Conservation (phyloP, 1,284 basidiomycete species). For the Microbotryum scabiosae region DNA sequence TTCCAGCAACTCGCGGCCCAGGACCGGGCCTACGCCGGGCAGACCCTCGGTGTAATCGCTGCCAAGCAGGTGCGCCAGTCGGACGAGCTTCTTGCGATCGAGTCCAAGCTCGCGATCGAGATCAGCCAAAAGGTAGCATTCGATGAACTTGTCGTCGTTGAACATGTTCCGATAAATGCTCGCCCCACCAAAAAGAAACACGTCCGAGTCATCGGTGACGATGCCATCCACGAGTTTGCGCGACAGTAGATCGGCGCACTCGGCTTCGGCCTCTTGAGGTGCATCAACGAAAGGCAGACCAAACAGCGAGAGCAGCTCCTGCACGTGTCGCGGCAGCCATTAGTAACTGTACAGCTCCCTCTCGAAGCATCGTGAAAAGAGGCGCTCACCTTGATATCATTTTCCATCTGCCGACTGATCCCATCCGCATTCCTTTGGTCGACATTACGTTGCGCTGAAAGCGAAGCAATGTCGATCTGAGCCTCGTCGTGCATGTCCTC, state of each 20-base stretch:
- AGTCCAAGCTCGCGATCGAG: conserved; percentile 81
- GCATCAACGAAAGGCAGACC: conserved; percentile 98
- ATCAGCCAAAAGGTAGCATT: conserved; percentile 82
- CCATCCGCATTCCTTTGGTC: conserved; percentile 92
- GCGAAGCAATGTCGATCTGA: conserved; percentile 74
- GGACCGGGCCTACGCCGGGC: conserved; percentile 88
- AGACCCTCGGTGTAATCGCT: conserved; percentile 97
- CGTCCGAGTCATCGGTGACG: conserved; percentile 98
- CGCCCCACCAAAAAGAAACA: conserved; percentile 90
- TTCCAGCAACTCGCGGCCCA: conserved; percentile 86
- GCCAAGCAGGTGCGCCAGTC: conserved; percentile 85
- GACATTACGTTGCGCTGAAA: conserved; percentile 75
- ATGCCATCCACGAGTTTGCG: conserved; percentile 88
- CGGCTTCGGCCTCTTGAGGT: conserved; percentile 98
- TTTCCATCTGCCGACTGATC: conserved; percentile 86
- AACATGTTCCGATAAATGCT: conserved; percentile 99
- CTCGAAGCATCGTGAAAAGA: not conserved
- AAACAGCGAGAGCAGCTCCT: conserved; percentile 82
- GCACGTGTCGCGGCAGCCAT: not conserved
- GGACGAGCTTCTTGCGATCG: conserved; percentile 74
- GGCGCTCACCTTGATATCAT: conserved; percentile 75
- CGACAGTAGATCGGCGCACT: conserved; percentile 84
- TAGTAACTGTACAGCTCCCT: too few relatives aligned
- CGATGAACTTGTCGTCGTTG: conserved; percentile 96
- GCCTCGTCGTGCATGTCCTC: conserved; percentile 77